phyloP scores from a whole-genome alignment of 2,329 filamentous ascomycete genomes.

The Madurella mycetomatis region DNA sequence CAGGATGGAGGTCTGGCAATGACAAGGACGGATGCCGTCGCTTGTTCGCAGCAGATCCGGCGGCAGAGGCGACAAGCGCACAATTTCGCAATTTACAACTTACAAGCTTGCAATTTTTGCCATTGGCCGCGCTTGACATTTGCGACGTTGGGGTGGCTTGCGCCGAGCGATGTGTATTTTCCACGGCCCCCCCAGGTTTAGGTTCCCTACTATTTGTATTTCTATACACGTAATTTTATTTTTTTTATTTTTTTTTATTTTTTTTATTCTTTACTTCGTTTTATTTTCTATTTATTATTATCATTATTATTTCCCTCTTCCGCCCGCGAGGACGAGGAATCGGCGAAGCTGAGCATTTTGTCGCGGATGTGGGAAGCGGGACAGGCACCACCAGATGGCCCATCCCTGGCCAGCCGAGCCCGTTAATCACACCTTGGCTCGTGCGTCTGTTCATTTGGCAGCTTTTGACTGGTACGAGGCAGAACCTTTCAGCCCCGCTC shows the following conservation, averaged over 20 bases:
- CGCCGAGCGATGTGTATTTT: not conserved
- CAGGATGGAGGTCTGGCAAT: not conserved
- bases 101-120: not conserved
- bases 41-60: not conserved
- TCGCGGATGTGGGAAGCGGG: not conserved
- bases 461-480: slow-evolving; percentile 19
- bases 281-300: no score
- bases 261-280: no score
- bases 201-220: no score
- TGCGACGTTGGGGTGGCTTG: not conserved
- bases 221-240: no score
- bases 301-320: no score
- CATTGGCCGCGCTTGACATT: not conserved
- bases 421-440: slow-evolving; percentile 13
- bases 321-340: no score
- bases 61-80: not conserved
- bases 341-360: not conserved
- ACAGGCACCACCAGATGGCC: not conserved
- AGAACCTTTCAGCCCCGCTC: slow-evolving; percentile 20
- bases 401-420: slow-evolving; percentile 8
- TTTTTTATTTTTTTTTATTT: no score
- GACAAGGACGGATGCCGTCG: not conserved
- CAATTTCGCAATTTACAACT: not conserved
- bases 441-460: slow-evolving; percentile 18
- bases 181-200: not conserved